These are phyloP conservation scores for Collybia sp. DNA, from an alignment of 768 basidiomycete genomes.

Conservation along the genomic window DNA sequence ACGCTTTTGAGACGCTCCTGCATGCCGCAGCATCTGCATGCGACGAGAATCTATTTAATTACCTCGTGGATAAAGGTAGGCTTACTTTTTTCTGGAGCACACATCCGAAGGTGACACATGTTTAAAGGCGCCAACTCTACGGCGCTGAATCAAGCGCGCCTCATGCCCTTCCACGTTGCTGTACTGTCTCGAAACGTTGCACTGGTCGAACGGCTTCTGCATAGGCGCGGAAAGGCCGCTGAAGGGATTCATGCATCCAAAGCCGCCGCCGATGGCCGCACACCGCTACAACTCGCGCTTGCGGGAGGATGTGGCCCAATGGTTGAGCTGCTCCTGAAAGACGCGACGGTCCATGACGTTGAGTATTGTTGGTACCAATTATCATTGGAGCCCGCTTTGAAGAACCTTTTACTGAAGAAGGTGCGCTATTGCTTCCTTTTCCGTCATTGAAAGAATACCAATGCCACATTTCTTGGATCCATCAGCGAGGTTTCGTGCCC, in stretches of 20 bases:
- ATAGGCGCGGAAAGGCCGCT: slow-evolving; percentile 21
- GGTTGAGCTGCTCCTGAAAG: slow-evolving; percentile 27
- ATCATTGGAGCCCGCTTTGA: slow-evolving; percentile 15
- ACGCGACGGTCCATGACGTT: slow-evolving; percentile 34
- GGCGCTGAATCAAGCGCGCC: slow-evolving; percentile 22
- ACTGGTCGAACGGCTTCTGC: slow-evolving; percentile 26
- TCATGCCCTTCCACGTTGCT: slow-evolving; percentile 30
- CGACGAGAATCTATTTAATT: slow-evolving; percentile 22
- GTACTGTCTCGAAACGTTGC: slow-evolving; percentile 26
- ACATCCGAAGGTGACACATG: not conserved
- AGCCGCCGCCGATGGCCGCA: slow-evolving; percentile 26
- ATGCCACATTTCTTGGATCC: too few species aligned
- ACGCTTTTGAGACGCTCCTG: slow-evolving; percentile 24
- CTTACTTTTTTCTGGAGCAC: not conserved
- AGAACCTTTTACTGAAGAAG: slow-evolving; percentile 25
- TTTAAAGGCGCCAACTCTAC: slow-evolving; percentile 24
- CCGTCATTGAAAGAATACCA: too few species aligned
- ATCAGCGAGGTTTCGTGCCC: slow-evolving; percentile 28
- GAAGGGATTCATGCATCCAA: slow-evolving; percentile 32
- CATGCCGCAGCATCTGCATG: slow-evolving; percentile 30
- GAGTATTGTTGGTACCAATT: slow-evolving; percentile 25
- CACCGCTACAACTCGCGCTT: slow-evolving; percentile 32
- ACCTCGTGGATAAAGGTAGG: slow-evolving; percentile 30
- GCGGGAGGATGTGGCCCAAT: slow-evolving; percentile 19
- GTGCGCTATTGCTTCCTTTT: slow-evolving; percentile 8